These are phyloP conservation scores for Euphorbia lathyris DNA, from an alignment of 345 rosid species.

Conservation along the genomic window DNA sequence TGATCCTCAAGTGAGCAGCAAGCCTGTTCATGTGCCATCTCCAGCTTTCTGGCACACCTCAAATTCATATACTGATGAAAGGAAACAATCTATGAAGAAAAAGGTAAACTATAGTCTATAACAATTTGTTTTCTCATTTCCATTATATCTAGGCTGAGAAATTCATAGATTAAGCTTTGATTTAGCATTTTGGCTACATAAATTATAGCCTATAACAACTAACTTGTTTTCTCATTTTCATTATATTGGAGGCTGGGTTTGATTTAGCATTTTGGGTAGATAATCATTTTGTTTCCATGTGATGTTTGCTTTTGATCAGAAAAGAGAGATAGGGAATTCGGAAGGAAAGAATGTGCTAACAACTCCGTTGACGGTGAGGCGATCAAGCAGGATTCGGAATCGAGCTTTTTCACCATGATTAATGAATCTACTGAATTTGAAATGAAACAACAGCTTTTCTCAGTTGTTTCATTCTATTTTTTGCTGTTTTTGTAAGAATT, in stretches of 20 bases:
- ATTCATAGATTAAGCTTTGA: not conserved
- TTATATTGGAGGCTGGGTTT: no score
- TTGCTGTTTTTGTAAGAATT: not conserved
- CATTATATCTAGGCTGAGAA: no score
- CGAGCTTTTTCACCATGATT: conserved; percentile 33
- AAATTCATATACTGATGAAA: conserved; percentile 13
- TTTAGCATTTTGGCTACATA: not conserved
- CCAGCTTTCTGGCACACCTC: no score
- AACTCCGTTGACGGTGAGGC: conserved; percentile 45
- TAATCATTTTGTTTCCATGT: not conserved
- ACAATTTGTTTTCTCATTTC: no score
- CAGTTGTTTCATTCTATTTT: conserved; percentile 19
- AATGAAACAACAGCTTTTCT: conserved; percentile 28
- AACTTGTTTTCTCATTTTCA: no score
- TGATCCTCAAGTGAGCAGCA: conserved; percentile 32
- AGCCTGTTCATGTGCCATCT: not conserved
- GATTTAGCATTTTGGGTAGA: no score
- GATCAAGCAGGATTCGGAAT: conserved; percentile 43
- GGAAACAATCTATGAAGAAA: conserved; percentile 15
- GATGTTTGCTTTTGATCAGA: conserved; percentile 35
- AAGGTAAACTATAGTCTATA: conserved; percentile 21
- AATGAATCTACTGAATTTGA: not conserved
- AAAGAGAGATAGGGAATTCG: conserved; percentile 2
- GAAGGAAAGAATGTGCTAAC: conserved; percentile 15
- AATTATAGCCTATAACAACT: no score